Evolutionary conservation across 441 rosid species (phyloP).

Genomic region (Codiaeum variegatum): DNA sequence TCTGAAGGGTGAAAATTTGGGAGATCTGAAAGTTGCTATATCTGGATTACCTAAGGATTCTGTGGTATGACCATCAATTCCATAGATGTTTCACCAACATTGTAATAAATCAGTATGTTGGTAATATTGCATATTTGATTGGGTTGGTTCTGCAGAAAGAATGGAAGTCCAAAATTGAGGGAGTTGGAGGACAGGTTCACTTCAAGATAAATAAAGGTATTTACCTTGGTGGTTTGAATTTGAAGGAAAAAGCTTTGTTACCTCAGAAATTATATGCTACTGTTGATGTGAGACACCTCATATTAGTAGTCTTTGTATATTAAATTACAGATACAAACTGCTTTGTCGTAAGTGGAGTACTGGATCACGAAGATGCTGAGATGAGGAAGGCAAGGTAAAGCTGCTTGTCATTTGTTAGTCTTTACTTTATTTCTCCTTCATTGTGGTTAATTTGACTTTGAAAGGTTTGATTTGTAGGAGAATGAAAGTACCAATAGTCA

Average conservation of each 20-base stretch:
- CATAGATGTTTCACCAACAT: constrained; percentile 8
- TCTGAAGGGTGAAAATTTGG: constrained; percentile 61
- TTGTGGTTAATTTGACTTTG: constrained; percentile 18
- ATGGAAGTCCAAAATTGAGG: constrained; percentile 80
- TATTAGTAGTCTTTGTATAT: constrained; percentile 21
- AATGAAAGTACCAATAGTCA: constrained; percentile 76
- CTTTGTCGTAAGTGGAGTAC: constrained; percentile 64
- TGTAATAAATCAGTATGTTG: constrained; percentile 4
- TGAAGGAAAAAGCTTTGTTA: constrained; percentile 8
- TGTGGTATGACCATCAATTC: constrained; percentile 34
- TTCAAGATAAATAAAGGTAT: constrained; percentile 73
- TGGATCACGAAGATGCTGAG: constrained; percentile 56
- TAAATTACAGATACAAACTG: constrained; percentile 71
- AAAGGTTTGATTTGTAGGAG: constrained; percentile 50
- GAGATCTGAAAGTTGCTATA: constrained; percentile 64
- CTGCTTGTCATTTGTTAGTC: constrained; percentile 22
- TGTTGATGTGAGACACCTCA: constrained; percentile 8
- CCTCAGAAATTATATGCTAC: constrained; percentile 9
- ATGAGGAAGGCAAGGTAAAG: constrained; percentile 78
- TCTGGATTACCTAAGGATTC: constrained; percentile 61
- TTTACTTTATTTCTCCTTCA: constrained; percentile 16
- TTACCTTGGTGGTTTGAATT: constrained; percentile 12
- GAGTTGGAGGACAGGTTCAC: constrained; percentile 72
- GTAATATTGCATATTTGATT: constrained; percentile 14
- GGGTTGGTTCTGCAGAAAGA: constrained; percentile 52